Percentiles rank a stretch among this genome's conserved stretches.
These are phyloP conservation scores for Xylariaceae sp. DNA, from an alignment of 2,329 filamentous ascomycete species.

Conservation along the genomic window DNA sequence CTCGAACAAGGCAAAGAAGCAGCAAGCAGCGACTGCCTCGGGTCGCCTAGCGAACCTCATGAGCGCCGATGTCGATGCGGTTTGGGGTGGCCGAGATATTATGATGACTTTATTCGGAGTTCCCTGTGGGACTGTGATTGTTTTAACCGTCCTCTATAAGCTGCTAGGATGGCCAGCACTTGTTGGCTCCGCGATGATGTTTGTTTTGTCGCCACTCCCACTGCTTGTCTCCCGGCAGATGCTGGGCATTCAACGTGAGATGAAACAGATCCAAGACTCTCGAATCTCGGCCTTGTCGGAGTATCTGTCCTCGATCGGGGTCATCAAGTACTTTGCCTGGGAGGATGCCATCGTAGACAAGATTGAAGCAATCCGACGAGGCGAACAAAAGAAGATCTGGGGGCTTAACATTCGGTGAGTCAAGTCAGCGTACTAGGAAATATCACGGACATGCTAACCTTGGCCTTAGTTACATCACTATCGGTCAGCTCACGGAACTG, in stretches of 20 bases:
- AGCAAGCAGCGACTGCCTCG: constrained; percentile 40
- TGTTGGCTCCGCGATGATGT: constrained; percentile 45
- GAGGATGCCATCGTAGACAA: constrained; percentile 48
- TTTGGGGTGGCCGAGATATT: constrained; percentile 48
- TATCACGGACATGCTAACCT: constrained; percentile 3
- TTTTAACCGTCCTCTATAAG: constrained; percentile 48
- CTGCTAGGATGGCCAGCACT: constrained; percentile 53
- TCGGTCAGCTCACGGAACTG: constrained; percentile 47
- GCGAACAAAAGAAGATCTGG: constrained; percentile 53
- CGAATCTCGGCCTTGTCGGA: constrained; percentile 54
- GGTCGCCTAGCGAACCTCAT: constrained; percentile 52
- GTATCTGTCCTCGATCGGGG: constrained; percentile 52
- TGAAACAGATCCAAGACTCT: constrained; percentile 51
- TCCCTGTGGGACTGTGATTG: constrained; percentile 43
- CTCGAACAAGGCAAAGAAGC: constrained; percentile 27
- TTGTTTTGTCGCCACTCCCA: constrained; percentile 46
- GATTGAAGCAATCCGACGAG: constrained; percentile 44
- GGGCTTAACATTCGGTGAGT: constrained; percentile 44
- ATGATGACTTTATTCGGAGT: constrained; percentile 43
- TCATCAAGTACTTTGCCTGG: constrained; percentile 59
- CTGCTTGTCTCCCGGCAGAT: constrained; percentile 45
- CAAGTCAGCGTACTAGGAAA: neutral
- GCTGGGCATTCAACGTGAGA: constrained; percentile 45
- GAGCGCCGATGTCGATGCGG: constrained; percentile 53
- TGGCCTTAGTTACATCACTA: constrained; percentile 23